Base-by-base conservation (phyloP, 2,329 filamentous ascomycete genomes). In the Cladophialophora yegresii region DNA sequence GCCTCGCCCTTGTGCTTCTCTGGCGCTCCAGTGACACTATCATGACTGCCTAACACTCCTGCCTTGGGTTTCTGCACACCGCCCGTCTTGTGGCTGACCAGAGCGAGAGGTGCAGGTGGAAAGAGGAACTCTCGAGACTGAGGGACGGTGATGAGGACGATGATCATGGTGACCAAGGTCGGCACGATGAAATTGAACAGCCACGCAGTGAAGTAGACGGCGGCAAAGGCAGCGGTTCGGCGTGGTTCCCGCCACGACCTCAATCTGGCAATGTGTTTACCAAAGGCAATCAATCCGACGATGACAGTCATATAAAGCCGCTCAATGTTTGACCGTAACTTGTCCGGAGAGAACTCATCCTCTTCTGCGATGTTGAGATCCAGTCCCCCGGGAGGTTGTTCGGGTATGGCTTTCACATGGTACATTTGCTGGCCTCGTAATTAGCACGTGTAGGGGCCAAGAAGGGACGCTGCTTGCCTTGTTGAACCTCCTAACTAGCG, bases 1-100 rank as follows among this genome's bases (percentile, higher is more conserved):
- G 90, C 90, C 74, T 95, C 91, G 28, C 92, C 91, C 73, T 91
- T 89, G 77, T 91, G 85, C 69, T 91, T 91, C 74, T 96, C 90
- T 0, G 91, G 89, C 0, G 91, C 91, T 1, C 91, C 92, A 0
- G 91, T 96, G 0, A 89, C 83, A 62, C 89, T 92, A 65, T 92
- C 89, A 30, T 88, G 84, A 22, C 89, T 92, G 0, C 89, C 91
- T 0, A 95, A 77, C 0, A 92, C 86, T 1, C 91, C 91, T 2
- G 91, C 84, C 57, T 86, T 85, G 0, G 91, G 91, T 71, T 89
- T 93, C 75, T 95, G 87, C 0, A 93, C 81, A 6, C 89, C 89
- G 6, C 91, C 91, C 0, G 88, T 89, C 64, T 83, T 85, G 36
- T 82, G 79, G 67, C 88, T 83, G 50, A 95, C 89, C 1, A 95